Evolutionary conservation across 2,329 filamentous ascomycete genomes (phyloP).

Genomic region (Pseudogymnoascus sp.): DNA sequence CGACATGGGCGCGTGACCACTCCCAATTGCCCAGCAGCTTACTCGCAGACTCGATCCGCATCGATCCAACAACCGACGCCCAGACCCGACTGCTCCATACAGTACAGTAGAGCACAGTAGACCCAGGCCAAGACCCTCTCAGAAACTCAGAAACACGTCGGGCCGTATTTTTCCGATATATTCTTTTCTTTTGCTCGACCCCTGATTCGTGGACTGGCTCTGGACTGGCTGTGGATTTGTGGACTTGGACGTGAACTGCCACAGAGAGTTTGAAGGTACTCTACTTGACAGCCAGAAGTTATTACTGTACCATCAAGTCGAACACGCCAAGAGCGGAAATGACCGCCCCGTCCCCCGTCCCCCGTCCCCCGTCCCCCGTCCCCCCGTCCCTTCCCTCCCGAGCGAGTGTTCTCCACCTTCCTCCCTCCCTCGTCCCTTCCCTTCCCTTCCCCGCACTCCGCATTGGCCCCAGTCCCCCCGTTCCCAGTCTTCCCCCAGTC

Average conservation of each 20-base stretch:
- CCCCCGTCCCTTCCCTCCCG: neutral
- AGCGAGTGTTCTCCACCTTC: neutral
- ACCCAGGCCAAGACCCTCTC: neutral
- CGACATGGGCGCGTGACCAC: neutral
- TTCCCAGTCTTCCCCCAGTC: neutral
- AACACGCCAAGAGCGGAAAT: neutral
- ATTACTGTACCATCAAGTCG: neutral
- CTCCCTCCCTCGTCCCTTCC: neutral
- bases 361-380: too few relatives aligned
- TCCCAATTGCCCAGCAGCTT: neutral
- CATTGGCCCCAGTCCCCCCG: neutral
- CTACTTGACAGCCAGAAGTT: neutral
- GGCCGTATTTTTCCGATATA: neutral
- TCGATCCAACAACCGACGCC: slow-evolving; percentile 3
- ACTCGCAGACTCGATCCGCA: neutral
- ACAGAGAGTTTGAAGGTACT: neutral
- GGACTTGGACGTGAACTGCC: neutral
- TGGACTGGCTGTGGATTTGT: neutral
- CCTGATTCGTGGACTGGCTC: neutral
- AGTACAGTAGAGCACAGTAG: neutral
- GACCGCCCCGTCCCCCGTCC: neutral
- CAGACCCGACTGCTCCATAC: neutral
- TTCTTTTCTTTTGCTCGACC: neutral
- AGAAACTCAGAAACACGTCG: neutral
- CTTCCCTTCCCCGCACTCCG: slow-evolving; percentile 6